Conservation (phyloP, 169 alveolate species). For the Plasmodium gonderi region DNA sequence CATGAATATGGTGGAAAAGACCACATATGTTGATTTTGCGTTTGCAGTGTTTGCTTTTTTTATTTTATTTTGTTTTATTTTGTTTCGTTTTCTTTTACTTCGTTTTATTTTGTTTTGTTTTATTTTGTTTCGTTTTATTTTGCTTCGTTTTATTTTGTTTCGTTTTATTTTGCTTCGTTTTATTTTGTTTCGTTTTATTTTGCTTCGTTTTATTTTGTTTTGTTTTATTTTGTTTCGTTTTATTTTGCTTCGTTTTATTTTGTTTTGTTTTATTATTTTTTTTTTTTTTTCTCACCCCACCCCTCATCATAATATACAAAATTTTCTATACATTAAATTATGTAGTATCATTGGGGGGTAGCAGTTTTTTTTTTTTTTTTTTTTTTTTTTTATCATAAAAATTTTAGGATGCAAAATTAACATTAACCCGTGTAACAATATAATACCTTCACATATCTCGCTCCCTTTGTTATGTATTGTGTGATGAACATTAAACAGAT, state of each 20-base stretch:
- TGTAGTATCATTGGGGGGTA: not conserved
- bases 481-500: not conserved
- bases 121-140: not conserved
- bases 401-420: not conserved
- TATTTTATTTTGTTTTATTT: not conserved
- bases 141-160: not conserved
- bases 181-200: not conserved
- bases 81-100: not conserved
- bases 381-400: not conserved
- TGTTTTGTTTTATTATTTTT: not conserved
- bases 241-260: not conserved
- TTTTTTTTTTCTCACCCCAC: not conserved
- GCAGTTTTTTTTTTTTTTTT: too few species aligned
- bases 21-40: not conserved
- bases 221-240: not conserved
- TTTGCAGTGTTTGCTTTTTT: not conserved
- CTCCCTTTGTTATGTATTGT: not conserved
- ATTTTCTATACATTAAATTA: not conserved
- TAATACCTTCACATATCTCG: not conserved
- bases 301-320: not conserved
- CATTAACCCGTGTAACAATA: not conserved
- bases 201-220: too few species aligned
- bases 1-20: not conserved
- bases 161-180: not conserved
- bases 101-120: not conserved